phyloP scores from a whole-genome alignment of 345 rosid genomes.

The Pelargonium nanum region DNA sequence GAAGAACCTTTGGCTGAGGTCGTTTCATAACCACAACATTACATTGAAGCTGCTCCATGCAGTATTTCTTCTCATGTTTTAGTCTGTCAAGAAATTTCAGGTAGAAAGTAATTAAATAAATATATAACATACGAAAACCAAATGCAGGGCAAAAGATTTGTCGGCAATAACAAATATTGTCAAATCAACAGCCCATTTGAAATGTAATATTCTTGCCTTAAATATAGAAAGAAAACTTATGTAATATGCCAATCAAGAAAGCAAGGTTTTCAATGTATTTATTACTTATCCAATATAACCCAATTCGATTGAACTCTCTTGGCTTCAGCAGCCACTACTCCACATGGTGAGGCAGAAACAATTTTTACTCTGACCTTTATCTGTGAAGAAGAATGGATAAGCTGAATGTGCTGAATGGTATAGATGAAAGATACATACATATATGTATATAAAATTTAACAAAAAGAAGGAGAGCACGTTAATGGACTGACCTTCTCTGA shows the following conservation, averaged over 20 bases:
- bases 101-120: neutral
- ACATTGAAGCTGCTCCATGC: constrained; percentile 82
- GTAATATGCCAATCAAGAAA: no score
- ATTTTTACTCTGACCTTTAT: constrained; percentile 78
- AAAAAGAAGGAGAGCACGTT: constrained; percentile 1
- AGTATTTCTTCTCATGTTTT: constrained; percentile 67
- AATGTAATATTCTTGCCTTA: no score
- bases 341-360: constrained; percentile 57
- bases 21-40: constrained; percentile 84
- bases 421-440: constrained; percentile 7
- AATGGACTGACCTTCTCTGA: constrained; percentile 55
- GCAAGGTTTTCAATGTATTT: no score
- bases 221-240: neutral
- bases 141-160: no score
- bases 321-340: constrained; percentile 79
- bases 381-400: constrained; percentile 26
- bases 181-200: no score
- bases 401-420: neutral
- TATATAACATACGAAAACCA: no score
- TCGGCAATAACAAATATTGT: no score
- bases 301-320: constrained; percentile 72
- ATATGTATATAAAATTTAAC: no score
- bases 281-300: constrained; percentile 91
- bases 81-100: constrained; percentile 36
- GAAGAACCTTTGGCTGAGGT: constrained; percentile 79